A percentile compares a stretch with the other conserved stretches of the same genome.
These are phyloP conservation scores for Acer negundo DNA, from an alignment of 345 rosid genomes.

Conservation along the genomic window DNA sequence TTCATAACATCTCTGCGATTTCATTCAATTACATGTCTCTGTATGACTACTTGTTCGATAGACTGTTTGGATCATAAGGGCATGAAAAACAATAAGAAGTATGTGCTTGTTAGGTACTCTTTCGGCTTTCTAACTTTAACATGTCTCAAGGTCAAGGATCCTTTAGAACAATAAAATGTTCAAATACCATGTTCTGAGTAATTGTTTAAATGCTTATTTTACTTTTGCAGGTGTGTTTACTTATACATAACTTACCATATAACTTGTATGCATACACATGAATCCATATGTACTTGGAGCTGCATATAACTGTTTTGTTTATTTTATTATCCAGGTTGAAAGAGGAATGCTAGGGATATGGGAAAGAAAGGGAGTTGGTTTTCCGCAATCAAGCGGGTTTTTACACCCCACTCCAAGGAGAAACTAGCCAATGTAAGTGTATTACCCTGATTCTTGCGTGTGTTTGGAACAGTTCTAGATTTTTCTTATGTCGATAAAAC, in stretches of 20 bases:
- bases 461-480: not conserved
- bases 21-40: not conserved
- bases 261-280: not conserved
- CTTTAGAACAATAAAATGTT: not conserved
- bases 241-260: not conserved
- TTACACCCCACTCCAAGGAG: constrained; percentile 68
- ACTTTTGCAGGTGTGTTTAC: not conserved
- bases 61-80: not conserved
- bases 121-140: not conserved
- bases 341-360: constrained; percentile 75
- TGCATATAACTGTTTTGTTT: constrained; percentile 25
- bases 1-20: not conserved
- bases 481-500: not conserved
- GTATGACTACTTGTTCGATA: not conserved
- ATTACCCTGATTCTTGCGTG: not conserved
- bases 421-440: constrained; percentile 66
- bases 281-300: constrained; percentile 6
- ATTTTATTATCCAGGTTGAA: constrained; percentile 34
- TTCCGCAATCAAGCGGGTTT: constrained; percentile 88
- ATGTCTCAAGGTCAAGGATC: not conserved
- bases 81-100: not conserved
- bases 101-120: not conserved
- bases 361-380: constrained; percentile 97
- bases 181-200: not conserved
- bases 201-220: not conserved